phyloP scores from a whole-genome alignment of 345 rosid species.

The Eucalyptus caleyi region DNA sequence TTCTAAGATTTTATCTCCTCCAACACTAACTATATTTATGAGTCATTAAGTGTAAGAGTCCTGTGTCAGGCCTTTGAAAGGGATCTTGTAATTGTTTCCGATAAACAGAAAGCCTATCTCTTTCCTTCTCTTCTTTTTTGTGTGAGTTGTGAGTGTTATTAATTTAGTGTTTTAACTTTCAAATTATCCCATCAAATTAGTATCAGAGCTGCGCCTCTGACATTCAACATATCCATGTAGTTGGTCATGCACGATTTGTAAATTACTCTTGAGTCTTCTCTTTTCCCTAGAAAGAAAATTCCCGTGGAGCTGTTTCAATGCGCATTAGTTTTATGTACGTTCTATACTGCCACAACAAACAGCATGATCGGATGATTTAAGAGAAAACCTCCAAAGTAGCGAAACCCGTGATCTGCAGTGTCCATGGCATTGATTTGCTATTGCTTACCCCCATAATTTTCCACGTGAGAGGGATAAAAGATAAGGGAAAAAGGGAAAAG shows the following conservation, averaged over 20 bases:
- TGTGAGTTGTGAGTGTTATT: too few species aligned
- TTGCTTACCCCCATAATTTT: neutral
- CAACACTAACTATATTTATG: too few species aligned
- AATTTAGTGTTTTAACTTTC: too few species aligned
- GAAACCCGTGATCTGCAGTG: neutral
- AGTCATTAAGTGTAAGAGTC: too few species aligned
- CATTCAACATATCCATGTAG: neutral
- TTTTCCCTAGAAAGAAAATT: neutral
- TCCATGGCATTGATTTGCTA: neutral
- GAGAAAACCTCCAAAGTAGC: neutral
- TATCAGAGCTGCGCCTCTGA: too few species aligned
- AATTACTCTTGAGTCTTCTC: neutral
- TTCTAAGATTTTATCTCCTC: too few species aligned
- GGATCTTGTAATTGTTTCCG: too few species aligned
- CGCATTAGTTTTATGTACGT: neutral
- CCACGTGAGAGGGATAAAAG: neutral
- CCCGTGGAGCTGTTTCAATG: neutral
- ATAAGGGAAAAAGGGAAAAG: neutral
- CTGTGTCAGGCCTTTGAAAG: too few species aligned
- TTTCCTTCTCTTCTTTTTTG: too few species aligned
- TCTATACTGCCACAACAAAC: neutral
- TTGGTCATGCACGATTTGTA: neutral
- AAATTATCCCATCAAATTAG: too few species aligned
- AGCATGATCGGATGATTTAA: neutral
- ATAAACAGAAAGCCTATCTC: too few species aligned